Evolutionary conservation across 1,284 basidiomycete species (phyloP), one percentile per base, ranked within the genome.

Genomic region (Erythrobasidium hasegawianum): DNA sequence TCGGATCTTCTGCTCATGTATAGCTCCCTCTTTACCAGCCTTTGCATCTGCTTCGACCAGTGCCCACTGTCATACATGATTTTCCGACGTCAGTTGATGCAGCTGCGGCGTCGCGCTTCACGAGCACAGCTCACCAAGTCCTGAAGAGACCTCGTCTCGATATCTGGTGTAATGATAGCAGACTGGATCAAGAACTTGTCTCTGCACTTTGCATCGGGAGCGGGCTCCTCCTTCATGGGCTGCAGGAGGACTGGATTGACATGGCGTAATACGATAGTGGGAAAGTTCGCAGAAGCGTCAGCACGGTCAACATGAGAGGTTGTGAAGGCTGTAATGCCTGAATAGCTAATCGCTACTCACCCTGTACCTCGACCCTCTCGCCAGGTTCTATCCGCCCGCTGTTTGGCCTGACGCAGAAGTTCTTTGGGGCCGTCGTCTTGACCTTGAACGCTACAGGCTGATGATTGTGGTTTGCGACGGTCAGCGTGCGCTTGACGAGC

Each of bases 131-230:
- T 68, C 76, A 95, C 93, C 76, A 96, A 86, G 71, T 95, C 92
- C 67, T 84, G 81, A 50, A 92, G 79, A 29, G 87, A 78, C 76
- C 86, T 80, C 53, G 84, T 84, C 81, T 93, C 92, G 79, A 90
- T 90, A 74, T 96, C 93, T 20, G 87, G 83, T 1, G 90, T 88
- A 78, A 98, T 95, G 77, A 89, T 79, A 40, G 91, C 95, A 75
- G 90, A 95, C 79, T 97, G 96, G 57, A 99, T 93, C 64, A 99
- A 83, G 81, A 99, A 99, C 82, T 99, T 99, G 86, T 99, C 96
- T 78, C 96, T 95, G 87, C 96, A 99, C 81, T 97, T 97, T 56
- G 86, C 81, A 68, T 87, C 87, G 70, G 87, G 79, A 29, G 94
- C 88, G 0, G 96, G 95, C 74, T 98, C 95, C 73, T 94, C 89